A percentile compares a stretch with the other conserved stretches of the same genome.
phyloP scores from a whole-genome alignment of 2,329 filamentous ascomycete genomes.

The Penicillium frequentans region DNA sequence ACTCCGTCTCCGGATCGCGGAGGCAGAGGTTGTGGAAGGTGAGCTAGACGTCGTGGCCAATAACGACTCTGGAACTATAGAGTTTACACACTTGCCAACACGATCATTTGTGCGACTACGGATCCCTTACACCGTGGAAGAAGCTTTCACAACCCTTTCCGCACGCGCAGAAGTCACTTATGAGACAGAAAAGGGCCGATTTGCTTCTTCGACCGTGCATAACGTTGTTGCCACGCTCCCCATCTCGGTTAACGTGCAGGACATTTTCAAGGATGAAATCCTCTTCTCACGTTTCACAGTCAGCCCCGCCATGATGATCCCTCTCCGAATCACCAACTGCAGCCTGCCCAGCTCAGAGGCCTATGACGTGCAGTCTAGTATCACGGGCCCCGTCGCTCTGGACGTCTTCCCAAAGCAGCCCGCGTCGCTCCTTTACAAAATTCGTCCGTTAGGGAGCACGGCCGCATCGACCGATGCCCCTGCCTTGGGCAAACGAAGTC shows the following conservation, averaged over 20 bases:
- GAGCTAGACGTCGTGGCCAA: conserved; percentile 43
- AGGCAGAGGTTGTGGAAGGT: conserved; percentile 47
- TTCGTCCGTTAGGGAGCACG: conserved; percentile 45
- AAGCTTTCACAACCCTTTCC: conserved; percentile 68
- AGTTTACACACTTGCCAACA: conserved; percentile 36
- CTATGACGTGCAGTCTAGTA: conserved; percentile 56
- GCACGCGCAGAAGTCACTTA: conserved; percentile 77
- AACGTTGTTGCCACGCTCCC: conserved; percentile 73
- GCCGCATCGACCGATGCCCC: conserved; percentile 17
- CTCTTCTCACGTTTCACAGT: conserved; percentile 91
- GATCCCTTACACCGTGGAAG: conserved; percentile 82
- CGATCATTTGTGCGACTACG: conserved; percentile 46
- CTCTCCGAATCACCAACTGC: conserved; percentile 71
- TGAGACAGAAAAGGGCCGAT: conserved; percentile 64
- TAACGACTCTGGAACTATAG: conserved; percentile 48
- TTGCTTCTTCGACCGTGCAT: conserved; percentile 63
- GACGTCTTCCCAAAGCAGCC: conserved; percentile 79
- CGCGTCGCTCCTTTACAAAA: conserved; percentile 76
- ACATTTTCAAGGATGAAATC: conserved; percentile 80
- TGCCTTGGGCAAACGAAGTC: conserved; percentile 24
- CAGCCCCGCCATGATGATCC: conserved; percentile 73
- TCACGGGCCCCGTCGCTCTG: conserved; percentile 46
- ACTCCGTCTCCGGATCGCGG: conserved; percentile 56
- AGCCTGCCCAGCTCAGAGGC: conserved; percentile 68
- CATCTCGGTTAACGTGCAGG: conserved; percentile 93